Conservation (phyloP, 495 filamentous ascomycete genomes). For the Hapsidospora chrysogenum region DNA sequence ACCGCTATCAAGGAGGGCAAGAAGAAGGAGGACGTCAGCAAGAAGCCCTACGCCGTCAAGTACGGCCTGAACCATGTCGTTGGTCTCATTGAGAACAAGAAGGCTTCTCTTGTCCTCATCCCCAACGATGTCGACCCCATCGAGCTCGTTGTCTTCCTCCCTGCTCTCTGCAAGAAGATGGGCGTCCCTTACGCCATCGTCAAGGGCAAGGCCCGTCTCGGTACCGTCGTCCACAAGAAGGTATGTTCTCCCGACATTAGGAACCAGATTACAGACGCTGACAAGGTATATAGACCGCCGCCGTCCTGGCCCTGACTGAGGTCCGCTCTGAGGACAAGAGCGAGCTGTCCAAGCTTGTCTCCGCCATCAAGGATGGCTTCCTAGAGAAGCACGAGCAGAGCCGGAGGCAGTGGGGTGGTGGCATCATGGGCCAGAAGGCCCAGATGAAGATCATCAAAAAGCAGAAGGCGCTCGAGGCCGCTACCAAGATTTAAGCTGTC, state of each 20-base stretch:
- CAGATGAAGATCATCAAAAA: constrained; percentile 86
- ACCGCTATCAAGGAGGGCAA: constrained; percentile 93
- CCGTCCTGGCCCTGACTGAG: constrained; percentile 90
- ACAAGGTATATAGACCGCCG: constrained; percentile 55
- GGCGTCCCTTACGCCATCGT: constrained; percentile 97
- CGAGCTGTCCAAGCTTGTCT: constrained; percentile 91
- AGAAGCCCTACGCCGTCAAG: constrained; percentile 99
- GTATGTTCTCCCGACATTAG: constrained; percentile 21
- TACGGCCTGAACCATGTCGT: constrained; percentile 99
- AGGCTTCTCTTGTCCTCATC: constrained; percentile 93
- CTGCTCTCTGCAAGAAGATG: constrained; percentile 99
- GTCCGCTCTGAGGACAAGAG: constrained; percentile 93
- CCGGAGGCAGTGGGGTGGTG: constrained; percentile 95
- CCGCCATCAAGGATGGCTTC: constrained; percentile 96
- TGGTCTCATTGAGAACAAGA: constrained; percentile 99
- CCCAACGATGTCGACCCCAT: constrained; percentile 99
- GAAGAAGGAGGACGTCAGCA: constrained; percentile 99
- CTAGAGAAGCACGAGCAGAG: constrained; percentile 85
- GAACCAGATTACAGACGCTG: constrained; percentile 6
- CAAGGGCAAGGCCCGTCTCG: constrained; percentile 98
- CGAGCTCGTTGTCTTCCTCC: constrained; percentile 97
- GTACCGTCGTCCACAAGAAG: constrained; percentile 99
- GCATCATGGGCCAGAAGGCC: constrained; percentile 98
- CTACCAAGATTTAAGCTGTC: constrained; percentile 77
- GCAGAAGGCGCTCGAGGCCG: constrained; percentile 79